Base-by-base conservation (phyloP, 2,329 filamentous ascomycete species). In the Xylariales sp. region DNA sequence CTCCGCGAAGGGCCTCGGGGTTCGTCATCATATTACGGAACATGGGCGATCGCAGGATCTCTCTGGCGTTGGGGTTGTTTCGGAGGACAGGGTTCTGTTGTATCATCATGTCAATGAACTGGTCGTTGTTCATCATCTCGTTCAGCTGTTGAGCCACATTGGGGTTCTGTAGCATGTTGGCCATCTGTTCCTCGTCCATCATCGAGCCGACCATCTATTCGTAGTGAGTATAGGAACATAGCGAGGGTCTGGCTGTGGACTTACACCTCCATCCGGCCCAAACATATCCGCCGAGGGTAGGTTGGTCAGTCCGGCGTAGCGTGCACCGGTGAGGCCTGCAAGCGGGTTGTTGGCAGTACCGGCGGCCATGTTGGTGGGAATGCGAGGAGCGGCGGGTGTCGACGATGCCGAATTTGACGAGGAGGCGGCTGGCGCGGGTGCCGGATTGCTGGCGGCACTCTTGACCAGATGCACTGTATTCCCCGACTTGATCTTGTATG, bases 391-490 rank as follows among this genome's bases (percentile, higher is more conserved):
- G 4, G 68, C 61, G 1, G 70, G 58, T 7, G 71, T 55, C 20
- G 66, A 58, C n/a, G n/a, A n/a, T n/a, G n/a, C n/a, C n/a, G n/a
- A n/a, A n/a, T n/a, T n/a, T n/a, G n/a, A n/a, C 12, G 69, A 60
- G 32, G 70, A 56, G 4, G 69, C 57, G 5, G 69, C 56, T 1
- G 67, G 51, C 15, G 65, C 60, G 37, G 68, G 65, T 33, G 73
- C 54, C 31, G 74, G 71, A 57, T 94, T 95, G 75, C 90, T 96
- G 46, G 87, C 86, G 32, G 93, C 91, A 60, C 89, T 94, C 73
- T 95, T 96, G 56, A 98, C 93, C 56, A 98, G 78, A 64, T 98
- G 93, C 53, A 98, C 82, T 14, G 91, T 97, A 65, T 97, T 93
- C 49, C 90, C 89, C 50, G 88, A 76, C 74, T 96, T 96, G 65